Percentiles rank a stretch among this genome's conserved stretches.
phyloP scores from a whole-genome alignment of 2,329 filamentous ascomycete species.

The Colletotrichum higginsianum region DNA sequence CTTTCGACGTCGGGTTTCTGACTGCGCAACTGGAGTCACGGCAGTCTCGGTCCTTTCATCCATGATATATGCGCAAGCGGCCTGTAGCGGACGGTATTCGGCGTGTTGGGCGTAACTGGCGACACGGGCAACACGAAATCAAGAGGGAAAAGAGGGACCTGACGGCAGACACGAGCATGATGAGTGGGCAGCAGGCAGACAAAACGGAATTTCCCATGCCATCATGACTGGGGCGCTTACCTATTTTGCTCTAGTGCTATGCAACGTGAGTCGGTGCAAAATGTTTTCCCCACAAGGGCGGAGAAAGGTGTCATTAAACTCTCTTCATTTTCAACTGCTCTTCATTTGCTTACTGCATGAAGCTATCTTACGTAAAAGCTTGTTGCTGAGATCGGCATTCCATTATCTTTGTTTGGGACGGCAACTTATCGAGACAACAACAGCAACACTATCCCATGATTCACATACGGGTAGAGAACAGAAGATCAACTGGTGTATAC shows the following conservation, averaged over 20 bases:
- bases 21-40: slow-evolving; percentile 9
- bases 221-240: slow-evolving; percentile 1
- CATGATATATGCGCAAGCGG: neutral
- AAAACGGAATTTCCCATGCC: slow-evolving; percentile 25
- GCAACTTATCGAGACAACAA: neutral
- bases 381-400: too few species aligned
- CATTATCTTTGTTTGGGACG: too few species aligned
- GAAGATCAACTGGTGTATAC: too few species aligned
- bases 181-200: slow-evolving; percentile 17
- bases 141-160: slow-evolving; percentile 33
- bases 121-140: slow-evolving; percentile 14
- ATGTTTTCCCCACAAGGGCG: slow-evolving; percentile 8
- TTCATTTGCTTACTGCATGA: too few species aligned
- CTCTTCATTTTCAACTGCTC: neutral
- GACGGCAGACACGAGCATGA: slow-evolving; percentile 2
- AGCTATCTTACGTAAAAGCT: too few species aligned
- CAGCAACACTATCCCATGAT: too few species aligned
- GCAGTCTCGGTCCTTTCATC: neutral
- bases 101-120: slow-evolving; percentile 32
- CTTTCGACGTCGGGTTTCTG: slow-evolving; percentile 35
- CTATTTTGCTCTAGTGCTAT: slow-evolving; percentile 15
- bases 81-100: neutral
- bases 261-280: neutral
- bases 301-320: neutral
- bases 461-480: too few species aligned